Conservation (phyloP, 345 rosid species). For the Bruguiera gymnorhiza region DNA sequence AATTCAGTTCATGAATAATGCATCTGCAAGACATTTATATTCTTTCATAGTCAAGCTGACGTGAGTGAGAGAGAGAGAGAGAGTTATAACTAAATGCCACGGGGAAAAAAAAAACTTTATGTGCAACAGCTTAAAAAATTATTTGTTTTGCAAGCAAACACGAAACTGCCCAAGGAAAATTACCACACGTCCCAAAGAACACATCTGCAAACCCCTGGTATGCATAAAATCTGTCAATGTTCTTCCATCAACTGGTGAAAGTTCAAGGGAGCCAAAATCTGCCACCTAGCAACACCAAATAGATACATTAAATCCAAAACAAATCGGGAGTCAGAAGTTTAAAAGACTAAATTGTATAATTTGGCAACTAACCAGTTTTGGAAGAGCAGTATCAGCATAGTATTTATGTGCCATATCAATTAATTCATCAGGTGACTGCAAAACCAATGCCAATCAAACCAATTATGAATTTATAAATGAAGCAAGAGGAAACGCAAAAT, state of each 20-base stretch:
- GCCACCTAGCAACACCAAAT: slow-evolving; percentile 25
- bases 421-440: slow-evolving; percentile 30
- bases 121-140: background rate
- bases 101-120: background rate
- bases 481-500: background rate
- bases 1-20: too few species aligned
- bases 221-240: slow-evolving; percentile 38
- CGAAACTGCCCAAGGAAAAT: background rate
- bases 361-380: slow-evolving; percentile 40
- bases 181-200: slow-evolving; percentile 39
- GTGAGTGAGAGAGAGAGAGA: too few species aligned
- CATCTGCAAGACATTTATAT: too few species aligned
- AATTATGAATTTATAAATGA: slow-evolving; percentile 6
- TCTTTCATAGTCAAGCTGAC: too few species aligned
- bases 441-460: slow-evolving; percentile 5
- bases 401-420: slow-evolving; percentile 34
- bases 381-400: slow-evolving; percentile 30
- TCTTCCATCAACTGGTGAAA: slow-evolving; percentile 30
- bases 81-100: background rate
- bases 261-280: slow-evolving; percentile 26
- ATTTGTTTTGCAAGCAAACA: background rate
- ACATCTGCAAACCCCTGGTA: slow-evolving; percentile 35
- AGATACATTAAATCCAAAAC: slow-evolving; percentile 18
- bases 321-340: background rate
- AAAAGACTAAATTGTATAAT: background rate